phyloP scores from a whole-genome alignment of 2,329 filamentous ascomycete genomes.

The Fusarium lateritium region DNA sequence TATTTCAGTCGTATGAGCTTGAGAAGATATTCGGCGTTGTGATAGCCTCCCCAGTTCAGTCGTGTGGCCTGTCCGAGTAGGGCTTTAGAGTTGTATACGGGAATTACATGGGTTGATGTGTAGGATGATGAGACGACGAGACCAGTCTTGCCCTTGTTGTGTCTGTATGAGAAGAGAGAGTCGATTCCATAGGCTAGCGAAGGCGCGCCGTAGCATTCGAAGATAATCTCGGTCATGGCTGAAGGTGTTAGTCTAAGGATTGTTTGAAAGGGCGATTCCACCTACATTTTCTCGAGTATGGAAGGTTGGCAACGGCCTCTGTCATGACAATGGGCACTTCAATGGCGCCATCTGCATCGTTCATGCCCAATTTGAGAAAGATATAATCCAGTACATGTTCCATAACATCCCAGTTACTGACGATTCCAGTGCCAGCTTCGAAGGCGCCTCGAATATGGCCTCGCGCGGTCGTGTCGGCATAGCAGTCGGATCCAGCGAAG shows the following conservation, averaged over 20 bases:
- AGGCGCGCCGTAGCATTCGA: conserved; percentile 94
- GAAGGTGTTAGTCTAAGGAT: conserved; percentile 38
- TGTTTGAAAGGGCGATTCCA: not conserved
- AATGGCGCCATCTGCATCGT: conserved; percentile 79
- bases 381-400: conserved; percentile 95
- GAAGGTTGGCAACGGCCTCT: conserved; percentile 91
- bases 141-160: conserved; percentile 90
- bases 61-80: conserved; percentile 88
- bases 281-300: conserved; percentile 89
- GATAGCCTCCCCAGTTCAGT: conserved; percentile 94
- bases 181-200: conserved; percentile 96
- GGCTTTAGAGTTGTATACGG: conserved; percentile 88
- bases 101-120: conserved; percentile 94
- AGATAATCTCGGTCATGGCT: conserved; percentile 98
- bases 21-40: conserved; percentile 90
- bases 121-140: conserved; percentile 93
- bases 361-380: conserved; percentile 93
- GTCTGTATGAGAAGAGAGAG: conserved; percentile 93
- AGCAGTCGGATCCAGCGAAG: conserved; percentile 93
- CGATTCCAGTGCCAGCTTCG: conserved; percentile 89
- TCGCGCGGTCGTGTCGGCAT: conserved; percentile 91
- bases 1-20: conserved; percentile 95
- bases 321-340: conserved; percentile 95
- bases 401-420: conserved; percentile 98
- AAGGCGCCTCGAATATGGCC: conserved; percentile 93